Evolutionary conservation across 148 eudicot species (phyloP).

Genomic region (Rhododendron griersonianum): DNA sequence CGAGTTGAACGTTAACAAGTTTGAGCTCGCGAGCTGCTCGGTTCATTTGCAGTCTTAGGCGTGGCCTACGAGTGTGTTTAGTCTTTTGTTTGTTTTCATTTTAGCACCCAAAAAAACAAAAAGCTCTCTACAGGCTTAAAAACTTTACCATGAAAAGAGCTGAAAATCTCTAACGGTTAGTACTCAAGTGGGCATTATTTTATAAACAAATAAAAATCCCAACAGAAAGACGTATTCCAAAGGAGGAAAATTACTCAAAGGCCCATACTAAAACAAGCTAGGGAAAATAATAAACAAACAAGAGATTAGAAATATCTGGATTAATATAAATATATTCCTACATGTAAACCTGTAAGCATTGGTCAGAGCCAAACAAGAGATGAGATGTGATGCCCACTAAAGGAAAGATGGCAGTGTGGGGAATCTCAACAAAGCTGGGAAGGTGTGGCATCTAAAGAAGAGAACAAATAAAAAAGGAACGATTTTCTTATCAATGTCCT

Average conservation of each 20-base stretch:
- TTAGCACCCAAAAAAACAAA: neutral
- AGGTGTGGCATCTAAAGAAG: constrained; percentile 14
- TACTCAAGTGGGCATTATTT: neutral
- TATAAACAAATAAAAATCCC: neutral
- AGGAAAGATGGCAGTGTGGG: neutral
- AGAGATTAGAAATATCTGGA: neutral
- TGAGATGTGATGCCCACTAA: constrained; percentile 15
- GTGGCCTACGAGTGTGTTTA: no score
- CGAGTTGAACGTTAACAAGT: no score
- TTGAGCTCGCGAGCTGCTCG: no score
- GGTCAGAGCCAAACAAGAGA: neutral
- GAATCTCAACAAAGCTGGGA: constrained; percentile 15
- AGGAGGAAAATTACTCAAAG: neutral
- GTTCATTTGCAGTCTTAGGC: no score
- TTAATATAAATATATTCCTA: neutral
- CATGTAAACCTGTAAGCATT: neutral
- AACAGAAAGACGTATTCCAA: neutral
- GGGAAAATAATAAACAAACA: neutral
- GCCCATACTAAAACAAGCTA: neutral
- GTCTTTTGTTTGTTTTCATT: no score
- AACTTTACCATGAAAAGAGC: neutral
- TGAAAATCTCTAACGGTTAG: neutral
- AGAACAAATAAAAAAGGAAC: neutral
- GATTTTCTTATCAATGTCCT: constrained; percentile 6
- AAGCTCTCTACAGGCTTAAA: neutral